These are phyloP conservation scores for Aphanoascus verrucosus DNA, from an alignment of 2,329 filamentous ascomycete genomes.

Conservation along the genomic window DNA sequence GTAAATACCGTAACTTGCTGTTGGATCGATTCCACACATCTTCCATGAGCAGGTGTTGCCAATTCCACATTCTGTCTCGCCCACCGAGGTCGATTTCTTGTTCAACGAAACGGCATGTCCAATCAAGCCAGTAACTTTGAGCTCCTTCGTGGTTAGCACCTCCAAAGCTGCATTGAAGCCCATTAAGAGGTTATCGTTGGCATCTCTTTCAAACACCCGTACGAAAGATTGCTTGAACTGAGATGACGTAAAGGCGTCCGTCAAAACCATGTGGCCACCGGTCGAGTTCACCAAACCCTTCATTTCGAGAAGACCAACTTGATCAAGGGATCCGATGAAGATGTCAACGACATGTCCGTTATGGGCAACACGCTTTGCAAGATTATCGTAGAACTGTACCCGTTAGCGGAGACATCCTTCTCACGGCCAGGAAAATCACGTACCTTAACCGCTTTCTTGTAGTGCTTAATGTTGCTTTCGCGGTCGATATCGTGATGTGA, in stretches of 20 bases:
- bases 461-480: slow-evolving; percentile 92
- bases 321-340: slow-evolving; percentile 92
- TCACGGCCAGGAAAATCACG: slow-evolving; percentile 16
- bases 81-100: slow-evolving; percentile 94
- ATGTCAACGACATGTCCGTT: slow-evolving; percentile 97
- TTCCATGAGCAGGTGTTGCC: slow-evolving; percentile 99
- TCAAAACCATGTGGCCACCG: slow-evolving; percentile 94
- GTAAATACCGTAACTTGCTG: slow-evolving; percentile 87
- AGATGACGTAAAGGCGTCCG: slow-evolving; percentile 95
- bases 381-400: slow-evolving; percentile 77
- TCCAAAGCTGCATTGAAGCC: slow-evolving; percentile 95
- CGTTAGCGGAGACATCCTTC: slow-evolving; percentile 18
- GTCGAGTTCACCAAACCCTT: slow-evolving; percentile 93
- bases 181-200: slow-evolving; percentile 88
- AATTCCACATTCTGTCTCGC: slow-evolving; percentile 95
- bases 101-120: slow-evolving; percentile 93
- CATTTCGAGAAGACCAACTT: slow-evolving; percentile 96
- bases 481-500: slow-evolving; percentile 98
- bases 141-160: slow-evolving; percentile 91
- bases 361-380: slow-evolving; percentile 88
- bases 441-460: slow-evolving; percentile 96
- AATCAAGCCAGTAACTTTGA: slow-evolving; percentile 95
- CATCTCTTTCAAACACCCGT: slow-evolving; percentile 93
- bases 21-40: slow-evolving; percentile 96
- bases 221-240: slow-evolving; percentile 99